Base-by-base conservation (phyloP, 2,329 filamentous ascomycete genomes). In the Incumbomyces delicatus region DNA sequence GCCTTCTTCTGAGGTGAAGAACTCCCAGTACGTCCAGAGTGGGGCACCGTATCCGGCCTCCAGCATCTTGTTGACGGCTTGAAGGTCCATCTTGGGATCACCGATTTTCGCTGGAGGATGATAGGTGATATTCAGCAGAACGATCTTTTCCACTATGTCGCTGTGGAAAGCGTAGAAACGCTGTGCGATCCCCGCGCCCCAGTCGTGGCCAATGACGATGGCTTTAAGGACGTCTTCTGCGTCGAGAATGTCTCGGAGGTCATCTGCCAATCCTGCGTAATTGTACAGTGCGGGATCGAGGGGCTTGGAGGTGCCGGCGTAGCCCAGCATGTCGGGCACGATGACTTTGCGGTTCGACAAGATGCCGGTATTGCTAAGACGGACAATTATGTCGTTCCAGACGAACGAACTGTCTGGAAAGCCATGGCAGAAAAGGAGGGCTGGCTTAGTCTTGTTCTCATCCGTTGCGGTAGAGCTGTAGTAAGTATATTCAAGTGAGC, bases 171-270 rank as follows among this genome's bases (percentile, higher is more conserved):
- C 62, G 52, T 67, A 71, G 12, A 72, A 49, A 12, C 69, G 63
- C 44, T 66, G 62, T 0, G 66, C 63, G 10, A 68, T 50, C 6
- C 46, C 50, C 13, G 65, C 64, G 33, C 73, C 73, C 71, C 71
- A 75, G 55, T 76, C 72, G 50, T 75, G 72, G 36, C 71, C 73
- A 29, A 74, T 59, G 2, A 67, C 62, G 45, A 74, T 61, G 27
- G 63, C 60, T 31, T 58, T 57, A 38, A 54, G 35, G 16, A 67
- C 50, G 2, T 57, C 47, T 53, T 72, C 67, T 4, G 56, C 51
- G 47, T 67, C 58, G 10, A 73, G 56, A 4, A 73, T 68, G 16
- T 70, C 65, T 2, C 58, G 44, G 3, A 69, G 42, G 48, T 72
- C 69, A 17, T 58, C 54, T 2, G 62, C 52, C 55, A 69, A 61